Conservation (phyloP, 306 rosid genomes). For the Medicago ruthenica region DNA sequence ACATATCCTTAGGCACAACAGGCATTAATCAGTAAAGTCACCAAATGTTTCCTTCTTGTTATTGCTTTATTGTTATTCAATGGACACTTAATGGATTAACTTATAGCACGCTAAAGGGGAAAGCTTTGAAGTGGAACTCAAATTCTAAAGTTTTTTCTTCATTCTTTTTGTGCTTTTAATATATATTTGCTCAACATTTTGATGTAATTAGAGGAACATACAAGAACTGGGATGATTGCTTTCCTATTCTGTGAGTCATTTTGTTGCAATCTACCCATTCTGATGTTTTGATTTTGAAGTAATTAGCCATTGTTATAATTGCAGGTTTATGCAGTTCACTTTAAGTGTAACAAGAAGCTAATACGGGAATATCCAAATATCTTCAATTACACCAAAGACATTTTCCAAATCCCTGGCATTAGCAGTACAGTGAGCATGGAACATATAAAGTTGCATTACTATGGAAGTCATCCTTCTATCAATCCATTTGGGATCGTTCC, state of each 20-base stretch:
- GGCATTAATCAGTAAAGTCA: constrained; percentile 15
- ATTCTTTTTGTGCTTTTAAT: not conserved
- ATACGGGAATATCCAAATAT: constrained; percentile 78
- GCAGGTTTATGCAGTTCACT: constrained; percentile 92
- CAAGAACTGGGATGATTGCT: not conserved
- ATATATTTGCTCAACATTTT: constrained; percentile 11
- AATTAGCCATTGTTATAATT: constrained; percentile 20
- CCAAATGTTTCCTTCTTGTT: too few species aligned
- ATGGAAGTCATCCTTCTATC: constrained; percentile 87
- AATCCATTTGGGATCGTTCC: constrained; percentile 88
- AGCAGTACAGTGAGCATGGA: constrained; percentile 77
- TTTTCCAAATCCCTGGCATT: constrained; percentile 80
- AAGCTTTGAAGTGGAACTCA: constrained; percentile 11
- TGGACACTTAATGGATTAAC: constrained; percentile 25
- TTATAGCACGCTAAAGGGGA: not conserved
- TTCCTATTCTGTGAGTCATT: constrained; percentile 21
- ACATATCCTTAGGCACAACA: not conserved
- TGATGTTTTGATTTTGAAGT: constrained; percentile 4
- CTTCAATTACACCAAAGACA: constrained; percentile 85
- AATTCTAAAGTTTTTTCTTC: constrained; percentile 4
- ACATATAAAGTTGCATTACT: constrained; percentile 80
- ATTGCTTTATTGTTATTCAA: constrained; percentile 2
- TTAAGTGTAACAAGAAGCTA: constrained; percentile 94
- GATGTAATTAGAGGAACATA: not conserved
- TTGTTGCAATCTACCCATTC: constrained; percentile 25